Conservation (phyloP, 108 stramenopile species). For the Discostella pseudostelligera region DNA sequence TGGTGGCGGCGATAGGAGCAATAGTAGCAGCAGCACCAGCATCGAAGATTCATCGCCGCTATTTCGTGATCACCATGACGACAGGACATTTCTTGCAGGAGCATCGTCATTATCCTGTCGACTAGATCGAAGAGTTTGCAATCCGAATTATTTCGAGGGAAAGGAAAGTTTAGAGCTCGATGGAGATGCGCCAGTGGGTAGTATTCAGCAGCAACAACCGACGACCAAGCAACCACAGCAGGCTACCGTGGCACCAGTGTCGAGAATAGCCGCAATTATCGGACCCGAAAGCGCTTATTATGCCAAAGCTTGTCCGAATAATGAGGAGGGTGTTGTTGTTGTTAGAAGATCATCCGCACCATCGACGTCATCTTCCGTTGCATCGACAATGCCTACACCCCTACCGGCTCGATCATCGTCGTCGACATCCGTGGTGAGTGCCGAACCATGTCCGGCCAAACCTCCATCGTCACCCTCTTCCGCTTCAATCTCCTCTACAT, state of each 20-base stretch:
- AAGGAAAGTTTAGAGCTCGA: neutral
- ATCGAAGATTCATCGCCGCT: constrained; percentile 21
- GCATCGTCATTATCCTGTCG: neutral
- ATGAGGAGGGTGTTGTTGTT: neutral
- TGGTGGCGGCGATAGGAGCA: constrained; percentile 2
- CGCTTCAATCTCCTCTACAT: too few relatives aligned
- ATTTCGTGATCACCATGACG: constrained; percentile 22
- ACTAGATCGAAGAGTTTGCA: constrained; percentile 17
- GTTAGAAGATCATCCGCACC: neutral
- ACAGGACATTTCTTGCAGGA: neutral
- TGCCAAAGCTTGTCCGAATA: neutral
- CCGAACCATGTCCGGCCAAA: too few relatives aligned
- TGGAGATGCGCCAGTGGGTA: neutral
- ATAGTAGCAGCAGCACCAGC: neutral
- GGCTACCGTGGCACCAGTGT: neutral
- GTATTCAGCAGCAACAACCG: too few relatives aligned
- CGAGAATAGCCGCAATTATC: constrained; percentile 35
- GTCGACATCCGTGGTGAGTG: too few relatives aligned
- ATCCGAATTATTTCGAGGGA: constrained; percentile 5
- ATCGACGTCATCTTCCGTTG: neutral
- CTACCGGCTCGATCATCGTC: too few relatives aligned
- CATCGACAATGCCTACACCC: neutral
- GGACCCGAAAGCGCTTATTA: constrained; percentile 37
- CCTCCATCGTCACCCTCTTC: too few relatives aligned
- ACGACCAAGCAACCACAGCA: too few relatives aligned